Base-by-base conservation (phyloP, 495 filamentous ascomycete species). In the Rusavskia elegans region DNA sequence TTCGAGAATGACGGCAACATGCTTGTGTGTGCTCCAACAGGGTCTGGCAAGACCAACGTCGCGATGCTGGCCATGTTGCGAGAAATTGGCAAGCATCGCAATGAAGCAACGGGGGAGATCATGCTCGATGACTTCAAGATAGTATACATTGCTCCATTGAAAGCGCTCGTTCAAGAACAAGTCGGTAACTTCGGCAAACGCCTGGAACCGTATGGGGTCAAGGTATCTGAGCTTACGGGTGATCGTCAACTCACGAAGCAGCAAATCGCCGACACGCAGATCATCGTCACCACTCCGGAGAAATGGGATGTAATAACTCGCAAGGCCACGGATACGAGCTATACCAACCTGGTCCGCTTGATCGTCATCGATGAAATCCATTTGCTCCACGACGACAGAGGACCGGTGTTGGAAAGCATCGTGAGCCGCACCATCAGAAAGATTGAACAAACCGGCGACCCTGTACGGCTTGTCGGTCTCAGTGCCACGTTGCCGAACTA, bases 281-380 rank as follows among this genome's bases (percentile, higher is more conserved):
- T 99, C 59, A 99, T 99, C 59, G 89, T 99, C 42, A 99, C 92
- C 2, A 99, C 92, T 0, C 92, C 92, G 10, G 92, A 99, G 64
- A 99, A 99, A 70, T 99, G 85, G 82, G 92, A 99, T 69, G 93
- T 99, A 52, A 95, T 99, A 59, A 99, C 93, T 5, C 81, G 92
- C 58, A 99, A 99, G 68, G 93, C 90, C 4, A 95, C 90, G 0
- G 92, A 99, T 66, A 77, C 89, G 50, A 90, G 89, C 56, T 99
- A 99, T 66, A 99, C 88, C 35, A 96, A 93, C 57, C 79, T 99
- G 25, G 90, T 99, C 16, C 81, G 90, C 27, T 75, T 99, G 2
- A 83, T 99, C 49, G 84, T 96, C 59, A 95, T 99, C 56, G 92
- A 99, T 57, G 92, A 99, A 64, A 96, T 99, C 60, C 92, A 99